Evolutionary conservation across 495 filamentous ascomycete genomes (phyloP).

Genomic region (Talaromyces nanjingensis): DNA sequence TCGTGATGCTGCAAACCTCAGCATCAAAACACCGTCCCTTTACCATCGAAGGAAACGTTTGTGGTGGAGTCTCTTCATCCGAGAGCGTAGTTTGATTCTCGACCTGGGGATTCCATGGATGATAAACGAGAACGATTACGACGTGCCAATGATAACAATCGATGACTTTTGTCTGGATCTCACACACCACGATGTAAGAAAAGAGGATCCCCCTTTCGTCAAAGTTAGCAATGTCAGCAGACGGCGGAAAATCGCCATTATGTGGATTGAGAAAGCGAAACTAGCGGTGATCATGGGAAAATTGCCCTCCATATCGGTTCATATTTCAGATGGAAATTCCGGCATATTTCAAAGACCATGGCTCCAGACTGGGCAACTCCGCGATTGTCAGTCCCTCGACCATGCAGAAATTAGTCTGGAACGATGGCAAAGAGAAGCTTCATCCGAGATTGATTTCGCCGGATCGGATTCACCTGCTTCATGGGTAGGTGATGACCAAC

Average conservation of each 20-base stretch:
- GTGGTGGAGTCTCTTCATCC: constrained; percentile 1
- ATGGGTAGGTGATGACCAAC: constrained; percentile 1
- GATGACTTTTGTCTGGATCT: not conserved
- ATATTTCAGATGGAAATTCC: not conserved
- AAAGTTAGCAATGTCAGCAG: not conserved
- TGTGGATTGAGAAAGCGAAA: constrained; percentile 1
- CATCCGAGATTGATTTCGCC: not conserved
- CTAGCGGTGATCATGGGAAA: not conserved
- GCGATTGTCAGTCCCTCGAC: not conserved
- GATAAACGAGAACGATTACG: constrained; percentile 3
- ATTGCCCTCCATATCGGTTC: not conserved
- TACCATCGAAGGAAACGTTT: not conserved
- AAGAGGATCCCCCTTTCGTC: not conserved
- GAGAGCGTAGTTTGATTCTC: not conserved
- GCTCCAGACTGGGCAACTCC: not conserved
- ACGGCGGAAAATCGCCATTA: not conserved
- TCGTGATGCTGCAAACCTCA: too few relatives aligned
- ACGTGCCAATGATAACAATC: not conserved
- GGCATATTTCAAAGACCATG: not conserved
- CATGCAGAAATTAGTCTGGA: not conserved
- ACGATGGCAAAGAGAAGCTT: not conserved
- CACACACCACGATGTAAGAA: too few relatives aligned
- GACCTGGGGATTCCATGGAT: not conserved
- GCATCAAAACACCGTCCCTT: not conserved
- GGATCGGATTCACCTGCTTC: constrained; percentile 2